Conservation (phyloP, 1,139 yeast genomes). For the Scheffersomyces insectosa region DNA sequence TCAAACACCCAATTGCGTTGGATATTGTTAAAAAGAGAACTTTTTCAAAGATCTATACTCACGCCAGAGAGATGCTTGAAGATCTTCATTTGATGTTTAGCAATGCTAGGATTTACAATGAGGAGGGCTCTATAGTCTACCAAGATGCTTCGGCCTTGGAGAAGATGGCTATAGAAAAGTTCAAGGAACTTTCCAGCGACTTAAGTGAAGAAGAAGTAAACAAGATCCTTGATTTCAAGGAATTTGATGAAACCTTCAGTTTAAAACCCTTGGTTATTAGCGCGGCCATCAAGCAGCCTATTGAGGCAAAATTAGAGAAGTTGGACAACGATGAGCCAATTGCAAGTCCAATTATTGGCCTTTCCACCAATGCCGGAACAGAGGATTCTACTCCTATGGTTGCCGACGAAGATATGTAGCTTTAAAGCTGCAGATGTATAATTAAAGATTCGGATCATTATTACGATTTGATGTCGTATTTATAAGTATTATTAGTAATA, state of each 20-base stretch:
- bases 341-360: slow-evolving; percentile 20
- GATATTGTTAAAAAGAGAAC: slow-evolving; percentile 66
- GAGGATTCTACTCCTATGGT: slow-evolving; percentile 9
- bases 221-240: slow-evolving; percentile 43
- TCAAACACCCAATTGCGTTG: slow-evolving; percentile 79
- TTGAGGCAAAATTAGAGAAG: slow-evolving; percentile 20
- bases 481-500: no score
- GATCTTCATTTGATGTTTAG: slow-evolving; percentile 77
- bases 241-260: slow-evolving; percentile 49
- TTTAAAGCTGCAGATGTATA: slow-evolving; percentile 1
- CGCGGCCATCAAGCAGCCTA: slow-evolving; percentile 27
- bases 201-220: slow-evolving; percentile 28
- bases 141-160: slow-evolving; percentile 75
- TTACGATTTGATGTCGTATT: no score
- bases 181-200: slow-evolving; percentile 25
- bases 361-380: slow-evolving; percentile 10
- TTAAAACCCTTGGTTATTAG: slow-evolving; percentile 39
- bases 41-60: slow-evolving; percentile 50
- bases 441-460: not conserved
- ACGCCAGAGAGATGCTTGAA: slow-evolving; percentile 61
- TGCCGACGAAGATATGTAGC: slow-evolving; percentile 2
- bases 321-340: slow-evolving; percentile 23
- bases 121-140: slow-evolving; percentile 82
- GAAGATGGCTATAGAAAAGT: slow-evolving; percentile 39
- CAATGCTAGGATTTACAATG: slow-evolving; percentile 86